A percentile compares a stretch with the other conserved stretches of the same genome.
phyloP scores from a whole-genome alignment of 2,329 filamentous ascomycete genomes.

The Cladorrhinum sp. region DNA sequence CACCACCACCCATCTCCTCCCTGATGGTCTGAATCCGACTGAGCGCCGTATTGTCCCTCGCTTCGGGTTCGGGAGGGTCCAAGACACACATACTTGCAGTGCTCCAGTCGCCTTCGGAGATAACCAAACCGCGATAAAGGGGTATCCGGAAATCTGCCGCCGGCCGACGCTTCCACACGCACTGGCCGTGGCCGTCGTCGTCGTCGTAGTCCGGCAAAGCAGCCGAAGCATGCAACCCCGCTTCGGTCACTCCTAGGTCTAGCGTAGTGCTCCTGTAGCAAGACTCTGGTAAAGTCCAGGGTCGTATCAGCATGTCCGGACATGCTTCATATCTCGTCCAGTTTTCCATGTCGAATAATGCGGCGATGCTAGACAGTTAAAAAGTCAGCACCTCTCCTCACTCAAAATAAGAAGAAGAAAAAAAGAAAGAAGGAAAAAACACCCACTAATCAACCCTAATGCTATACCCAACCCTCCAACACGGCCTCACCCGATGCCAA shows the following conservation, averaged over 20 bases:
- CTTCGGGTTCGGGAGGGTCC: neutral
- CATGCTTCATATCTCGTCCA: slow-evolving; percentile 1
- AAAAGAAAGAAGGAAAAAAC: neutral
- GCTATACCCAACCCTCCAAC: slow-evolving; percentile 34
- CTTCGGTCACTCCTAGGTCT: neutral
- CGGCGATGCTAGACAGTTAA: slow-evolving; percentile 2
- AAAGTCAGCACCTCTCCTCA: neutral
- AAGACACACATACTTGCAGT: neutral
- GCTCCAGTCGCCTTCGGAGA: neutral
- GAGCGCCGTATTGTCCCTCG: neutral
- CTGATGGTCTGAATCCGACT: neutral
- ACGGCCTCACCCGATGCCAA: slow-evolving; percentile 31
- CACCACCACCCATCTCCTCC: neutral
- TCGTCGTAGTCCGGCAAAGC: slow-evolving; percentile 18
- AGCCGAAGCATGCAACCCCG: slow-evolving; percentile 14
- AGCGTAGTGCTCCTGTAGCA: neutral
- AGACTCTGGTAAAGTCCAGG: slow-evolving; percentile 2
- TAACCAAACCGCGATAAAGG: slow-evolving; percentile 9
- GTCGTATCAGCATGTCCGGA: slow-evolving; percentile 7
- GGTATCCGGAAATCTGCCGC: slow-evolving; percentile 19
- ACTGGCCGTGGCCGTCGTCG: neutral
- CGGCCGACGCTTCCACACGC: slow-evolving; percentile 13
- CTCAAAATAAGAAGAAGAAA: neutral
- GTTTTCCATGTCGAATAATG: slow-evolving; percentile 9
- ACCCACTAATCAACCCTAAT: slow-evolving; percentile 35